Percentiles rank a stretch among this genome's conserved stretches.
Evolutionary conservation across 106 monocot genomes (phyloP).

Genomic region (Acorus gramineus): DNA sequence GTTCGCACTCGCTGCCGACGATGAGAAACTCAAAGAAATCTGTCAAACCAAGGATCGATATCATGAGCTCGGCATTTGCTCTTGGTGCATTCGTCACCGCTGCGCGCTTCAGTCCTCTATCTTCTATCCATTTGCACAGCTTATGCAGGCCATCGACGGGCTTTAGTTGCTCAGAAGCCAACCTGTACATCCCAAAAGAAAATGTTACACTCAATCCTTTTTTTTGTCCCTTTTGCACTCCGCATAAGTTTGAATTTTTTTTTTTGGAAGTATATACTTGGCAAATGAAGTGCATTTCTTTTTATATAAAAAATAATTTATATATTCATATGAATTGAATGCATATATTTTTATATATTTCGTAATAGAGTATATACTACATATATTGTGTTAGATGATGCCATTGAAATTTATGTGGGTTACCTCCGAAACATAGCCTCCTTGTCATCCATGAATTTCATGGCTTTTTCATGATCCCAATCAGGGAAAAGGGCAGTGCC

Average conservation of each 20-base stretch:
- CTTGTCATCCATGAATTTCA: conserved; percentile 73
- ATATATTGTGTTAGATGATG: background rate
- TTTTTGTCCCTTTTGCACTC: too few relatives aligned
- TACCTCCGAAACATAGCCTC: conserved; percentile 65
- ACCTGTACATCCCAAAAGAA: conserved; percentile 18
- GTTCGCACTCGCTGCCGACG: conserved; percentile 61
- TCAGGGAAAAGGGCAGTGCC: conserved; percentile 43
- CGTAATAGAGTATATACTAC: too few relatives aligned
- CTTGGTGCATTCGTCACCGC: conserved; percentile 89
- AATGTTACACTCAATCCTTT: too few relatives aligned
- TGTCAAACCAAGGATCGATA: conserved; percentile 56
- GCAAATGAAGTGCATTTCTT: too few relatives aligned
- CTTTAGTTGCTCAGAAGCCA: conserved; percentile 43
- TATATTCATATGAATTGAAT: too few relatives aligned
- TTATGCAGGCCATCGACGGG: conserved; percentile 53
- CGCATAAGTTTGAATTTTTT: too few relatives aligned
- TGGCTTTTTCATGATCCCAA: conserved; percentile 45
- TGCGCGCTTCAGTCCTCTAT: conserved; percentile 53
- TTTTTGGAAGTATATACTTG: too few relatives aligned
- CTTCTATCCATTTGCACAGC: conserved; percentile 62
- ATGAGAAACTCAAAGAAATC: conserved; percentile 74
- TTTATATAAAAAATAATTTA: too few relatives aligned
- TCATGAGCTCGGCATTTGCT: conserved; percentile 78
- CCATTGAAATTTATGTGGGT: background rate
- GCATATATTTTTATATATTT: too few relatives aligned